A percentile compares a stretch with the other conserved stretches of the same genome.
Evolutionary conservation across 2,329 filamentous ascomycete genomes (phyloP).

Genomic region (Anthostomella pinea): DNA sequence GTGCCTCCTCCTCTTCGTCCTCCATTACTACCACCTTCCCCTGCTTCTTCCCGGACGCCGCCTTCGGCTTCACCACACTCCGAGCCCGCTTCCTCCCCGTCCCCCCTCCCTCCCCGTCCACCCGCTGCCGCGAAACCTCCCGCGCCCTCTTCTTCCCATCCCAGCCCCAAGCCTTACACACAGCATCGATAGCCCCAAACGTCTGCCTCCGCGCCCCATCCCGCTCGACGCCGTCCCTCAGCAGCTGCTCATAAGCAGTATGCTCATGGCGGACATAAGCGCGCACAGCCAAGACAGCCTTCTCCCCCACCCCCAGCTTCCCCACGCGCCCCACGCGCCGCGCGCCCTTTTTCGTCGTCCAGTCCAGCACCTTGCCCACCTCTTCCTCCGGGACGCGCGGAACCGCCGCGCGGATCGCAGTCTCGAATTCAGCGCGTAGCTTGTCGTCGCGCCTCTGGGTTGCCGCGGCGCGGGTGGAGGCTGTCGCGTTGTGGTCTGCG

Average conservation of each 20-base stretch:
- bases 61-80: too few relatives aligned
- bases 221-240: too few relatives aligned
- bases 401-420: slow-evolving; percentile 37
- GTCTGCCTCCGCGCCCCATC: too few relatives aligned
- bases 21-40: too few relatives aligned
- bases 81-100: too few relatives aligned
- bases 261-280: slow-evolving; percentile 48
- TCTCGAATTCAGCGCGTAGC: slow-evolving; percentile 31
- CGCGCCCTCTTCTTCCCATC: too few relatives aligned
- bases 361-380: slow-evolving; percentile 34
- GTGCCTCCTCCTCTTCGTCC: too few relatives aligned
- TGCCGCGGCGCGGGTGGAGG: slow-evolving; percentile 29
- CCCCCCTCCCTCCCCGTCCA: too few relatives aligned
- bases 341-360: slow-evolving; percentile 44
- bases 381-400: slow-evolving; percentile 37
- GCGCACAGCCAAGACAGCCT: slow-evolving; percentile 44
- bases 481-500: slow-evolving; percentile 23
- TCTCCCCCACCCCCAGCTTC: slow-evolving; percentile 36
- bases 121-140: too few relatives aligned
- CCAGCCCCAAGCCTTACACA: too few relatives aligned
- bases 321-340: slow-evolving; percentile 46
- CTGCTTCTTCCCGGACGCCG: too few relatives aligned
- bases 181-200: background rate
- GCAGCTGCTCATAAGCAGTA: slow-evolving; percentile 44
- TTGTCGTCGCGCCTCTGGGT: slow-evolving; percentile 35